Evolutionary conservation across 1,284 basidiomycete genomes (phyloP).

Genomic region (Puccinia coronata): DNA sequence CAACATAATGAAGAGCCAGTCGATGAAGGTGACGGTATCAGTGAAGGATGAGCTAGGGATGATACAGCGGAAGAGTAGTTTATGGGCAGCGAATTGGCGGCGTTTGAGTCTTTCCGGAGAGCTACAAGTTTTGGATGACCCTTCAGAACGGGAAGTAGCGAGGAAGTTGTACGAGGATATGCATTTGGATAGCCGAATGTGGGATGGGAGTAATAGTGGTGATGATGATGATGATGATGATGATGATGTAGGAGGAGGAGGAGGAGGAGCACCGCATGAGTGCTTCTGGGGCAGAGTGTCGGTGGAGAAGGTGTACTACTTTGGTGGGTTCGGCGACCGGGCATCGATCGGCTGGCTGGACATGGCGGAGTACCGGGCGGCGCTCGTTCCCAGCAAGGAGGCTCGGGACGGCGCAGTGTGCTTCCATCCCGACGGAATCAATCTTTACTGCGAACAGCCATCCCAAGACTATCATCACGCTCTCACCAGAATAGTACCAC

Average conservation of each 20-base stretch:
- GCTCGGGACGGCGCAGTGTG: background rate
- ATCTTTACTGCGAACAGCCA: conserved; percentile 46
- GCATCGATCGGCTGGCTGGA: conserved; percentile 46
- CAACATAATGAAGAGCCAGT: background rate
- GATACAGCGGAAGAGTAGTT: background rate
- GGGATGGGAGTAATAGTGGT: conserved; percentile 8
- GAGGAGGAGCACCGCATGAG: too few relatives aligned
- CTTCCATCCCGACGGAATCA: conserved; percentile 30
- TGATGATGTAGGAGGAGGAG: too few relatives aligned
- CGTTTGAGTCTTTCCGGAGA: conserved; percentile 32
- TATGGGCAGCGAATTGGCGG: conserved; percentile 40
- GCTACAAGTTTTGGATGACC: background rate
- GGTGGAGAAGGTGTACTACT: conserved; percentile 37
- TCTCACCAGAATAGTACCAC: too few relatives aligned
- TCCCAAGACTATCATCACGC: background rate
- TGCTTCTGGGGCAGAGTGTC: conserved; percentile 31
- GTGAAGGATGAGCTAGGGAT: conserved; percentile 41
- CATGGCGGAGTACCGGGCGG: conserved; percentile 5
- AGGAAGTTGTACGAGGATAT: conserved; percentile 26
- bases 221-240: too few relatives aligned
- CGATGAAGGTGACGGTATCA: conserved; percentile 9
- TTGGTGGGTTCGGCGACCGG: conserved; percentile 48
- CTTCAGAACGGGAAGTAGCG: background rate
- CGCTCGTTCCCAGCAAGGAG: background rate
- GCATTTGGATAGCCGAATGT: conserved; percentile 39